These are phyloP conservation scores for Fusarium cyanostomum DNA, from an alignment of 2,329 filamentous ascomycete species.

Conservation along the genomic window DNA sequence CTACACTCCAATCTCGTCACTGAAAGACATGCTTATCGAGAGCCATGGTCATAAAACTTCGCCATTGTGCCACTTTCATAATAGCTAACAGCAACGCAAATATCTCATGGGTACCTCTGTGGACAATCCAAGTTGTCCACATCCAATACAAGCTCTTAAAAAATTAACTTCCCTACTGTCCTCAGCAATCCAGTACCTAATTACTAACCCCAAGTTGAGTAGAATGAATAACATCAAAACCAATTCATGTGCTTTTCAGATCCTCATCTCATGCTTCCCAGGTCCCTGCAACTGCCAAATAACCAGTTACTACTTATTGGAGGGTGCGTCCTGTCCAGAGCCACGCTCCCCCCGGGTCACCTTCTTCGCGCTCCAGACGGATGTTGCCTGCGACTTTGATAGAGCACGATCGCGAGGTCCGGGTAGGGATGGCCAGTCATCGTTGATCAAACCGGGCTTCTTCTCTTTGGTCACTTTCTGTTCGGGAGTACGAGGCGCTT, in stretches of 20 bases:
- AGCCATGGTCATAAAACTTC: no score
- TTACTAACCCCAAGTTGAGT: neutral
- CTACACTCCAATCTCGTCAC: neutral
- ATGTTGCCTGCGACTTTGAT: slow-evolving; percentile 34
- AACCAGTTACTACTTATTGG: slow-evolving; percentile 8
- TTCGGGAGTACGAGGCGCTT: slow-evolving; percentile 23
- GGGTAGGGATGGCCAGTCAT: slow-evolving; percentile 43
- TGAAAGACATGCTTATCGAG: no score
- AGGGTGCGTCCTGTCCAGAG: slow-evolving; percentile 15
- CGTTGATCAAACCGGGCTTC: slow-evolving; percentile 30
- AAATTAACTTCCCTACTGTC: slow-evolving; percentile 2
- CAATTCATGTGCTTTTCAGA: neutral
- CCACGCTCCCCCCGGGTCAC: slow-evolving; percentile 1
- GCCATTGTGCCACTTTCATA: no score
- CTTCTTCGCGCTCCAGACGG: slow-evolving; percentile 35
- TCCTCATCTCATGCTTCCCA: neutral
- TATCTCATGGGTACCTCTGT: slow-evolving; percentile 1
- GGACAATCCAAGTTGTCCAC: slow-evolving; percentile 34
- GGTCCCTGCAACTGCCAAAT: neutral
- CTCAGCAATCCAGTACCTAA: neutral
- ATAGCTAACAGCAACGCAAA: slow-evolving; percentile 15
- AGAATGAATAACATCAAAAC: slow-evolving; percentile 3
- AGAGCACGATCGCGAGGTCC: slow-evolving; percentile 38
- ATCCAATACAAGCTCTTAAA: slow-evolving; percentile 23
- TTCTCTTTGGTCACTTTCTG: slow-evolving; percentile 9